phyloP scores from a whole-genome alignment of 1,139 yeast genomes.

The Protomyces macrosporus region DNA sequence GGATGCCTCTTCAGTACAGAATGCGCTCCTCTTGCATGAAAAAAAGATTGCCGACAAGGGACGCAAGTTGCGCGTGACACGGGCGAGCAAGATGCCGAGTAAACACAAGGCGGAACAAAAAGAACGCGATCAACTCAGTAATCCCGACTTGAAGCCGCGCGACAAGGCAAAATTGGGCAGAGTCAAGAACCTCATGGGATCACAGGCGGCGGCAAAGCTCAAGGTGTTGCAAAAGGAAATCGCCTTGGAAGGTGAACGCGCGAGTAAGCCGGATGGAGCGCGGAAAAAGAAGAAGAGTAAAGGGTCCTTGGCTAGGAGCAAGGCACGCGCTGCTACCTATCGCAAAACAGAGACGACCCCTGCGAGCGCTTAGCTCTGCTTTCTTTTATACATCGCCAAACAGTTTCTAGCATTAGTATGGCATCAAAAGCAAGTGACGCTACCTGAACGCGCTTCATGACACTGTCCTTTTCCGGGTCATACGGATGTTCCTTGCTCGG shows the following conservation, averaged over 20 bases:
- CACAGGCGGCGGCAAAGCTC: conserved; percentile 67
- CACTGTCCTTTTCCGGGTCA: conserved; percentile 96
- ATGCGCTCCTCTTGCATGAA: conserved; percentile 73
- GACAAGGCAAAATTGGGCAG: conserved; percentile 78
- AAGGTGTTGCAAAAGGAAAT: conserved; percentile 42
- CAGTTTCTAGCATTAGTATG: conserved; percentile 3
- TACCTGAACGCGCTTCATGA: conserved; percentile 76
- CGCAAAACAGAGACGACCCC: conserved; percentile 1
- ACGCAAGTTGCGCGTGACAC: conserved; percentile 69
- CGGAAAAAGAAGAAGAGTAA: conserved; percentile 15
- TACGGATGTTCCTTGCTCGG: conserved; percentile 99
- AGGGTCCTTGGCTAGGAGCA: conserved; percentile 19
- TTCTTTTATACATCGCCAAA: conserved; percentile 21
- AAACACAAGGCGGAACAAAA: conserved; percentile 11
- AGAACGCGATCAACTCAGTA: conserved; percentile 35
- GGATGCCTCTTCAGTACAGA: conserved; percentile 73
- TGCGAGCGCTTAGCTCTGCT: too few species aligned
- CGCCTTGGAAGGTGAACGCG: conserved; percentile 69
- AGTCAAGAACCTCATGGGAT: conserved; percentile 67
- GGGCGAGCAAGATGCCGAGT: conserved; percentile 55
- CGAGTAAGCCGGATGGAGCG: conserved; percentile 40
- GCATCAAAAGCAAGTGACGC: conserved; percentile 40
- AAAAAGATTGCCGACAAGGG: conserved; percentile 52
- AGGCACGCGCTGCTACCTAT: conserved; percentile 22
- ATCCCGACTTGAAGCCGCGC: conserved; percentile 29